These are phyloP conservation scores for Thielaviopsis ethacetica DNA, from an alignment of 2,329 filamentous ascomycete species.

Conservation along the genomic window DNA sequence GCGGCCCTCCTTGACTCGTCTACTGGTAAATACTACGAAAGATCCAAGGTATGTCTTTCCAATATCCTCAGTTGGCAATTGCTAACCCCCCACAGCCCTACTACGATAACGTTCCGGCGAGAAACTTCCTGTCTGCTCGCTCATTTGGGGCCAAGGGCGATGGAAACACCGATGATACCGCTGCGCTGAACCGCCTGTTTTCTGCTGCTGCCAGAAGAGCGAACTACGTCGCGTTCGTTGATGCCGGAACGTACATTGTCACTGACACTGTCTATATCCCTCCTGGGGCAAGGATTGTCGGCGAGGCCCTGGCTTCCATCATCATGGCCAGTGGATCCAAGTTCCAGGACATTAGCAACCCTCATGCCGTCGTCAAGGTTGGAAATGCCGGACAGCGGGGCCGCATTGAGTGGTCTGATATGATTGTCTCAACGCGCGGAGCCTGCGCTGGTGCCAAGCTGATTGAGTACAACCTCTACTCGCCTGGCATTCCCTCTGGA, in stretches of 20 bases:
- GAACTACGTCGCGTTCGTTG: slow-evolving; percentile 41
- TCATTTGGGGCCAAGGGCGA: slow-evolving; percentile 54
- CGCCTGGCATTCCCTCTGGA: slow-evolving; percentile 27
- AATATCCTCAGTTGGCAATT: not conserved
- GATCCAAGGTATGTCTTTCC: slow-evolving; percentile 35
- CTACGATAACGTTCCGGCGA: slow-evolving; percentile 43
- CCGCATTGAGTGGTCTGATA: slow-evolving; percentile 53
- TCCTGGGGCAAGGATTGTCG: slow-evolving; percentile 37
- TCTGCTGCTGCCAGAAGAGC: slow-evolving; percentile 31
- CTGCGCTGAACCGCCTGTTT: slow-evolving; percentile 49
- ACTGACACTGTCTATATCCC: slow-evolving; percentile 36
- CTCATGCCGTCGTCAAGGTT: slow-evolving; percentile 50
- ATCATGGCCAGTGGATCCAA: slow-evolving; percentile 38
- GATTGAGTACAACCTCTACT: slow-evolving; percentile 56
- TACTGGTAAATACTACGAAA: slow-evolving; percentile 42
- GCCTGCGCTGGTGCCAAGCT: slow-evolving; percentile 50
- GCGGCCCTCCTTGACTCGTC: slow-evolving; percentile 33
- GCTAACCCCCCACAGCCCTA: slow-evolving; percentile 34
- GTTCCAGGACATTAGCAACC: slow-evolving; percentile 40
- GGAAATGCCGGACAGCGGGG: slow-evolving; percentile 46
- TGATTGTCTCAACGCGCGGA: slow-evolving; percentile 53
- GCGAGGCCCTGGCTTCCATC: slow-evolving; percentile 37
- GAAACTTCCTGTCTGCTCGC: slow-evolving; percentile 53
- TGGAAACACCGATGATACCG: slow-evolving; percentile 58
- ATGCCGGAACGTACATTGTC: slow-evolving; percentile 45